These are phyloP conservation scores for Pyrrhoderma noxium DNA, from an alignment of 1,284 basidiomycete species.

Conservation along the genomic window DNA sequence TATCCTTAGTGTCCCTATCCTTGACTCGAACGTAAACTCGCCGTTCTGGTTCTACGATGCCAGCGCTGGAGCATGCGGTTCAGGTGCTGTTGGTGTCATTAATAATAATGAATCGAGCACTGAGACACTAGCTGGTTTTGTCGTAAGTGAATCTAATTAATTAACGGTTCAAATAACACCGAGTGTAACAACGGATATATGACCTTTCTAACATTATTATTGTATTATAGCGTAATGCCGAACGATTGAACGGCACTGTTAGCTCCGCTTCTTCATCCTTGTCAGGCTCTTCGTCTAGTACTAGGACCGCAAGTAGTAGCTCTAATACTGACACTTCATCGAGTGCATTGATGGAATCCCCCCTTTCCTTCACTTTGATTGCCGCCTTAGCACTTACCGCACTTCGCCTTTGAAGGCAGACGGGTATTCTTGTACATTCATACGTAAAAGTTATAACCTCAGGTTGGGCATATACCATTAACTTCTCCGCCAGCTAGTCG, in stretches of 20 bases:
- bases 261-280: conserved; percentile 23
- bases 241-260: conserved; percentile 45
- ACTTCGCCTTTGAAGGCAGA: background rate
- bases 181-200: conserved; percentile 5
- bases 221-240: conserved; percentile 39
- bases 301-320: conserved; percentile 18
- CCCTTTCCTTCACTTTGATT: conserved; percentile 2
- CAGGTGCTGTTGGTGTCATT: conserved; percentile 55
- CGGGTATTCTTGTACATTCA: too few relatives aligned
- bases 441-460: too few relatives aligned
- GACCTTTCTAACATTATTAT: background rate
- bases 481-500: too few relatives aligned
- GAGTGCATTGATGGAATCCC: background rate
- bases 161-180: conserved; percentile 5
- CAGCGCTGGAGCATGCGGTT: conserved; percentile 37
- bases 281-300: conserved; percentile 5
- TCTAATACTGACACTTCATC: conserved; percentile 15
- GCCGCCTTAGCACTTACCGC: conserved; percentile 1
- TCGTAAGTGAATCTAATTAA: conserved; percentile 29
- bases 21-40: conserved; percentile 32
- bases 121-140: conserved; percentile 46
- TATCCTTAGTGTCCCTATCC: conserved; percentile 37
- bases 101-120: conserved; percentile 43
- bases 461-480: too few relatives aligned
- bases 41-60: conserved; percentile 58